phyloP scores from a whole-genome alignment of 1,139 yeast genomes.

The Pichia sp. region DNA sequence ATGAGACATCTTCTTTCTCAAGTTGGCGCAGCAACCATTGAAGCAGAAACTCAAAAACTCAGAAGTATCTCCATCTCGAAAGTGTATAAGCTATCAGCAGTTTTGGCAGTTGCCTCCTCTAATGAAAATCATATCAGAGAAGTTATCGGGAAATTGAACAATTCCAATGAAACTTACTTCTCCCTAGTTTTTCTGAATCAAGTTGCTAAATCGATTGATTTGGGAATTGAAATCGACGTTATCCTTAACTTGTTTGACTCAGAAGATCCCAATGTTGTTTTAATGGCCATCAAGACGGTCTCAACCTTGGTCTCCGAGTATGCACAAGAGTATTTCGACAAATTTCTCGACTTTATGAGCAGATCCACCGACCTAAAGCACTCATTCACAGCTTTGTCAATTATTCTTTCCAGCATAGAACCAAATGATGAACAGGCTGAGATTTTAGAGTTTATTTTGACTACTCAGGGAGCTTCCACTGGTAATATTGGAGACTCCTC shows the following conservation, averaged over 20 bases:
- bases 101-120: constrained; percentile 31
- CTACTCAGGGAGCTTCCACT: no score
- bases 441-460: no score
- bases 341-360: constrained; percentile 28
- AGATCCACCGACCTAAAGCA: constrained; percentile 6
- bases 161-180: constrained; percentile 24
- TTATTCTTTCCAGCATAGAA: constrained; percentile 27
- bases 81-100: constrained; percentile 35
- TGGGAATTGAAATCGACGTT: constrained; percentile 27
- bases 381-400: constrained; percentile 34
- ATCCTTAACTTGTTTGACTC: constrained; percentile 29
- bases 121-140: constrained; percentile 28
- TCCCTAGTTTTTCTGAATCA: constrained; percentile 40
- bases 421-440: constrained; percentile 19
- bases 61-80: constrained; percentile 18
- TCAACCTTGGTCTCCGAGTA: constrained; percentile 43
- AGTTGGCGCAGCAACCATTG: constrained; percentile 15
- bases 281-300: constrained; percentile 46
- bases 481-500: no score
- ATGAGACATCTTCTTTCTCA: no score
- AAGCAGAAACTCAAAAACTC: constrained; percentile 10
- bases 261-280: constrained; percentile 34
- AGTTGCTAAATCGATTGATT: constrained; percentile 31
- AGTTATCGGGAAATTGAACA: constrained; percentile 29
- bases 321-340: constrained; percentile 30